A percentile compares a stretch with the other conserved stretches of the same genome.
Conservation (phyloP, 2,329 filamentous ascomycete genomes). For the Bipolaris cookei region DNA sequence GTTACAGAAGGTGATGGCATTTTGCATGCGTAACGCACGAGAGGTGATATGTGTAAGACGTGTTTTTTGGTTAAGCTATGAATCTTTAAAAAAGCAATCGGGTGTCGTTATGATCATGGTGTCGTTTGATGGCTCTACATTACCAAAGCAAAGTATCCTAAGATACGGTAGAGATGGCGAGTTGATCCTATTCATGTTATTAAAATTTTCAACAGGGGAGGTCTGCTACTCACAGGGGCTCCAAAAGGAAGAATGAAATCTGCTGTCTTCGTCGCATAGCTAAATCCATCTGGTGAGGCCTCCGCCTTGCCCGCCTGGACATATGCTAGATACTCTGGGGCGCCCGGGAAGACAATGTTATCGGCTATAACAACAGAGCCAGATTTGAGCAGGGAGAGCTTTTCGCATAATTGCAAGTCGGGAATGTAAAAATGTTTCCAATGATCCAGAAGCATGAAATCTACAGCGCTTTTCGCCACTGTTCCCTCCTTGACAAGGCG, state of each 20-base stretch:
- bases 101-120: neutral
- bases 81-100: neutral
- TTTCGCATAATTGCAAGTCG: neutral
- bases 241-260: slow-evolving; percentile 3
- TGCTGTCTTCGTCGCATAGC: neutral
- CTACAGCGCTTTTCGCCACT: neutral
- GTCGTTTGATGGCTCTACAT: neutral
- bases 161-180: neutral
- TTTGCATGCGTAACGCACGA: neutral
- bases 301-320: neutral
- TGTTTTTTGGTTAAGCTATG: neutral
- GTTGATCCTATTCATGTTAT: neutral
- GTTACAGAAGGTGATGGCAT: neutral
- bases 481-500: neutral
- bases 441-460: slow-evolving; percentile 1
- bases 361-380: neutral
- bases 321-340: slow-evolving; percentile 3
- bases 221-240: neutral
- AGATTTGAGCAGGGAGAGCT: neutral
- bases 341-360: neutral
- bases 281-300: neutral
- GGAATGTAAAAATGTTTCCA: slow-evolving; percentile 6
- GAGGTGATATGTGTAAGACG: neutral
- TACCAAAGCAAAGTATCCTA: neutral
- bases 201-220: neutral